Evolutionary conservation across 805 yeast genomes (phyloP).

Genomic region (Sporopachydermia quercuum): DNA sequence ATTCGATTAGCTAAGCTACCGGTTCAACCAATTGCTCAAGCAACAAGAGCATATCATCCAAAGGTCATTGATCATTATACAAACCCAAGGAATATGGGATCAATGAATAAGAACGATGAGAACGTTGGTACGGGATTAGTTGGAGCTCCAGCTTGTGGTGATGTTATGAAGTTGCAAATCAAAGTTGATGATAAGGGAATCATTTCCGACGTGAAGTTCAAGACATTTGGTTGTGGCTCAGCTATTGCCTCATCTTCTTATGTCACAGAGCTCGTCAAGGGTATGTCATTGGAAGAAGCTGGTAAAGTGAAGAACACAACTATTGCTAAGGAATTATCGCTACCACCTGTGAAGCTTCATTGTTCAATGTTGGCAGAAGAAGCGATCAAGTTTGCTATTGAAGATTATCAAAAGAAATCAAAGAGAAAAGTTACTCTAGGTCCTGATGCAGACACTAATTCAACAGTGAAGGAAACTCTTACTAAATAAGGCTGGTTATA

Average conservation of each 20-base stretch:
- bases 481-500: slow-evolving; percentile 2
- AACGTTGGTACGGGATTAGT: slow-evolving; percentile 94
- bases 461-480: slow-evolving; percentile 9
- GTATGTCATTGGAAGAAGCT: slow-evolving; percentile 90
- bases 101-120: slow-evolving; percentile 59
- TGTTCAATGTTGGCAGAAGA: slow-evolving; percentile 99
- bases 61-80: slow-evolving; percentile 93
- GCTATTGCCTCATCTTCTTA: slow-evolving; percentile 95
- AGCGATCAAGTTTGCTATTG: slow-evolving; percentile 93
- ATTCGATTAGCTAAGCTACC: background rate
- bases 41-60: slow-evolving; percentile 53
- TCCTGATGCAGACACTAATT: slow-evolving; percentile 28
- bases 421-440: slow-evolving; percentile 62
- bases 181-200: slow-evolving; percentile 85
- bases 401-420: slow-evolving; percentile 80
- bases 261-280: slow-evolving; percentile 90
- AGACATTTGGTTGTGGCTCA: slow-evolving; percentile 98
- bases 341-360: slow-evolving; percentile 95
- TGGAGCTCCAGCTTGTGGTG: slow-evolving; percentile 99
- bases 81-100: slow-evolving; percentile 94
- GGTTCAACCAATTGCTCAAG: slow-evolving; percentile 10
- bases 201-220: slow-evolving; percentile 89
- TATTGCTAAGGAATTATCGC: slow-evolving; percentile 84
- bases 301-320: slow-evolving; percentile 82
- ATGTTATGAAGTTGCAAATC: slow-evolving; percentile 94